Percentiles rank a stretch among this genome's conserved stretches.
Conservation (phyloP, 2,329 filamentous ascomycete species). For the Dactylellina parvicollis region DNA sequence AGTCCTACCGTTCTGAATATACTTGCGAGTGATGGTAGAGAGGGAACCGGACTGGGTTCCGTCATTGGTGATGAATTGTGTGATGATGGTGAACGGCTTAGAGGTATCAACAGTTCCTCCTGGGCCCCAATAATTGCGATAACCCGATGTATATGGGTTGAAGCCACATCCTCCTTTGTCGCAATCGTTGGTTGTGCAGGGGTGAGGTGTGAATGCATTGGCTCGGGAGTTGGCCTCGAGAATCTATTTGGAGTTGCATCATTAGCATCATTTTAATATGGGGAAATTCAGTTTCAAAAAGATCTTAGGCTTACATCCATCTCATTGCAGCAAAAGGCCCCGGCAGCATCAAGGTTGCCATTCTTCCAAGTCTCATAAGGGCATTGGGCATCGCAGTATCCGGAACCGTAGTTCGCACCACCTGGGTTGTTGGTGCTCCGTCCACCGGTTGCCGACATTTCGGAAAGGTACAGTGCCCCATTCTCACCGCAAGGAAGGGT, state of each 20-base stretch:
- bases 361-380: conserved; percentile 61
- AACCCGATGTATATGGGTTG: conserved; percentile 53
- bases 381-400: conserved; percentile 65
- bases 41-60: conserved; percentile 16
- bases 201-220: conserved; percentile 55
- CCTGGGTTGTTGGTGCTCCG: conserved; percentile 60
- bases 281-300: too few species aligned
- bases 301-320: conserved; percentile 65
- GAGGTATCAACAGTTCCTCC: conserved; percentile 55
- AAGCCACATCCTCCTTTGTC: conserved; percentile 41
- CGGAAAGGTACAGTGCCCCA: conserved; percentile 61
- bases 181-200: conserved; percentile 47
- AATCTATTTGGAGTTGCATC: conserved; percentile 33
- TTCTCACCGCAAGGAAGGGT: conserved; percentile 63
- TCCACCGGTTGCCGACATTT: conserved; percentile 60
- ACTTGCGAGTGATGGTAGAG: conserved; percentile 38
- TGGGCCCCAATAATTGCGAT: conserved; percentile 54
- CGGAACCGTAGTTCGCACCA: conserved; percentile 65
- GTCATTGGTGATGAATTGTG: conserved; percentile 54
- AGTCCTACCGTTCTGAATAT: conserved; percentile 43
- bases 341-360: conserved; percentile 60
- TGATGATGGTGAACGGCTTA: conserved; percentile 53
- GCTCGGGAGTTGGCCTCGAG: conserved; percentile 55
- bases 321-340: conserved; percentile 66
- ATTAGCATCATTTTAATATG: conserved; percentile 2